Evolutionary conservation across 257 asterid genomes (phyloP).

Genomic region (Lycium ferocissimum): DNA sequence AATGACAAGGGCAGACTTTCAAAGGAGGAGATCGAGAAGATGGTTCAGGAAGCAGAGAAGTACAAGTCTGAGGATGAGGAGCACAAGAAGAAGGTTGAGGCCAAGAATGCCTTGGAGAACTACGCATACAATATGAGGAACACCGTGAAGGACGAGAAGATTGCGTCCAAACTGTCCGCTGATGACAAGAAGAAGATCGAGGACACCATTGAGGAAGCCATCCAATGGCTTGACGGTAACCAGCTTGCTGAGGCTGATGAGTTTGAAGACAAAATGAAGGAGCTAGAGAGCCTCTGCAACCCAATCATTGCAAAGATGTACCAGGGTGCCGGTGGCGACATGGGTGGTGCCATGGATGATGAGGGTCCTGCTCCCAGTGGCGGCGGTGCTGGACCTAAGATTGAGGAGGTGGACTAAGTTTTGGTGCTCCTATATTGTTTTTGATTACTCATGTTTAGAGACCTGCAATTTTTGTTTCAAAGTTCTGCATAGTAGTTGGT

Average conservation of each 20-base stretch:
- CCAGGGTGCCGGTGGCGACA: conserved; percentile 73
- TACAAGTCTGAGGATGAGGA: conserved; percentile 89
- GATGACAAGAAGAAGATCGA: conserved; percentile 77
- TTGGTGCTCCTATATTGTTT: not conserved
- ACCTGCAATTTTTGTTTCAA: not conserved
- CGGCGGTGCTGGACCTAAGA: conserved; percentile 77
- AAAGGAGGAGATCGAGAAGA: conserved; percentile 83
- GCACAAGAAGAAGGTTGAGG: conserved; percentile 85
- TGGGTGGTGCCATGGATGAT: conserved; percentile 61
- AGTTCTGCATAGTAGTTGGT: not conserved
- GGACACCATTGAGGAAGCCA: conserved; percentile 65
- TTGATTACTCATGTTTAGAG: not conserved
- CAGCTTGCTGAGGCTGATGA: conserved; percentile 79
- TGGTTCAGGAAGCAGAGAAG: conserved; percentile 88
- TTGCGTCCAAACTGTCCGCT: conserved; percentile 61
- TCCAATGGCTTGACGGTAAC: conserved; percentile 78
- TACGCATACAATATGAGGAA: conserved; percentile 91
- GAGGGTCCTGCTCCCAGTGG: conserved; percentile 58
- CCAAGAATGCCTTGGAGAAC: conserved; percentile 79
- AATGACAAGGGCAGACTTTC: conserved; percentile 85
- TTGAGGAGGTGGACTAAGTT: conserved; percentile 80
- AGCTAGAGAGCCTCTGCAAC: conserved; percentile 80
- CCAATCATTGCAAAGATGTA: conserved; percentile 87
- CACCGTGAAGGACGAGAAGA: conserved; percentile 80
- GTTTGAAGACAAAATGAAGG: conserved; percentile 89